Evolutionary conservation across 1,284 basidiomycete genomes (phyloP).

Genomic region (Austroboletus rostrupii): DNA sequence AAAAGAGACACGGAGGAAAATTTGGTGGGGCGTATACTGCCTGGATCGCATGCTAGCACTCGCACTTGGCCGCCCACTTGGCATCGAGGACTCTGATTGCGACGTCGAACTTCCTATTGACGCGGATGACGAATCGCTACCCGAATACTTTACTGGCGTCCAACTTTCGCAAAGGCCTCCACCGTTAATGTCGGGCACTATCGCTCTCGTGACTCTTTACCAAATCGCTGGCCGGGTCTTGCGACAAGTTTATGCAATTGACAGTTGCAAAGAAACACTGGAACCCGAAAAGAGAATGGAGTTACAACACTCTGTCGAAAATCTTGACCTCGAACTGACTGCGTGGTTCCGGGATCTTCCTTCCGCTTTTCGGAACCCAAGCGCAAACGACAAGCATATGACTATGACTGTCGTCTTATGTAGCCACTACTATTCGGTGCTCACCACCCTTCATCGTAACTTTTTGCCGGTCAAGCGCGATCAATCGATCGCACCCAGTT

Average conservation of each 20-base stretch:
- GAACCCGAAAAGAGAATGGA: constrained; percentile 72
- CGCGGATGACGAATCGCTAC: constrained; percentile 74
- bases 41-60: constrained; percentile 88
- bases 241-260: constrained; percentile 74
- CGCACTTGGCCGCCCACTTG: constrained; percentile 77
- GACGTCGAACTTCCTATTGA: constrained; percentile 79
- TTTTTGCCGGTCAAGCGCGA: constrained; percentile 74
- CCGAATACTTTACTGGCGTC: constrained; percentile 66
- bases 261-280: constrained; percentile 66
- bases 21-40: constrained; percentile 89
- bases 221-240: constrained; percentile 82
- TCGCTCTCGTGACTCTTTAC: constrained; percentile 73
- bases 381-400: constrained; percentile 70
- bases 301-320: constrained; percentile 71
- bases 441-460: constrained; percentile 87
- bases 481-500: constrained; percentile 59
- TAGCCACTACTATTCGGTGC: constrained; percentile 85
- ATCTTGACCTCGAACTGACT: constrained; percentile 69
- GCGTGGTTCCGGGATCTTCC: constrained; percentile 82
- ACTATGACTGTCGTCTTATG: constrained; percentile 85
- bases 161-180: constrained; percentile 51
- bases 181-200: constrained; percentile 76
- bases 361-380: constrained; percentile 65
- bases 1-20: constrained; percentile 83
- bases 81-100: constrained; percentile 76